Conservation (phyloP, 768 basidiomycete genomes). For the Collybia sordida region DNA sequence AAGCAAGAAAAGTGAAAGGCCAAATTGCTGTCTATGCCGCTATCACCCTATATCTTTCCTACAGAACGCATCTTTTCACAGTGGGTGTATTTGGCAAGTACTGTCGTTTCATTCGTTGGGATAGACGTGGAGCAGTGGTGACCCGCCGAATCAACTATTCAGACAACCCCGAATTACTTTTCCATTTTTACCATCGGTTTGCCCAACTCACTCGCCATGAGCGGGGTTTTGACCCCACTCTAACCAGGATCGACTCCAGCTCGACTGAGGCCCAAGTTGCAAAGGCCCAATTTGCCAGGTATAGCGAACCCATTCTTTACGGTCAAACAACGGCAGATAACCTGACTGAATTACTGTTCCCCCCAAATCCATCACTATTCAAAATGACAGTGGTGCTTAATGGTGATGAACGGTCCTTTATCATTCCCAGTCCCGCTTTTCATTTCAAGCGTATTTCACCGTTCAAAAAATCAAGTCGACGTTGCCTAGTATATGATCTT, state of each 20-base stretch:
- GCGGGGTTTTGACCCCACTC: constrained; percentile 20
- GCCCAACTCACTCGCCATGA: constrained; percentile 6
- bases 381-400: not conserved
- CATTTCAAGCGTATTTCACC: constrained; percentile 13
- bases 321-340: not conserved
- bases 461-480: constrained; percentile 20
- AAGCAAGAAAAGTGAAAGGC: not conserved
- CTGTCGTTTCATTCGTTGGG: constrained; percentile 33
- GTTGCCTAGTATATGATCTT: constrained; percentile 15
- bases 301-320: not conserved
- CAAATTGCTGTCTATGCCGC: not conserved
- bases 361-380: not conserved
- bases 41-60: constrained; percentile 17
- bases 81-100: constrained; percentile 20
- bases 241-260: not conserved
- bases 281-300: not conserved
- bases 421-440: constrained; percentile 10
- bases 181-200: constrained; percentile 25
- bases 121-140: constrained; percentile 29
- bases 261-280: not conserved
- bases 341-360: no score
- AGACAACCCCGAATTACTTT: constrained; percentile 8
- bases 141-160: constrained; percentile 21
- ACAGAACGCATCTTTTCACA: constrained; percentile 29
- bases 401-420: constrained; percentile 1